A percentile compares a stretch with the other conserved stretches of the same genome.
phyloP scores from a whole-genome alignment of 768 basidiomycete genomes.

The Astraeus odoratus region DNA sequence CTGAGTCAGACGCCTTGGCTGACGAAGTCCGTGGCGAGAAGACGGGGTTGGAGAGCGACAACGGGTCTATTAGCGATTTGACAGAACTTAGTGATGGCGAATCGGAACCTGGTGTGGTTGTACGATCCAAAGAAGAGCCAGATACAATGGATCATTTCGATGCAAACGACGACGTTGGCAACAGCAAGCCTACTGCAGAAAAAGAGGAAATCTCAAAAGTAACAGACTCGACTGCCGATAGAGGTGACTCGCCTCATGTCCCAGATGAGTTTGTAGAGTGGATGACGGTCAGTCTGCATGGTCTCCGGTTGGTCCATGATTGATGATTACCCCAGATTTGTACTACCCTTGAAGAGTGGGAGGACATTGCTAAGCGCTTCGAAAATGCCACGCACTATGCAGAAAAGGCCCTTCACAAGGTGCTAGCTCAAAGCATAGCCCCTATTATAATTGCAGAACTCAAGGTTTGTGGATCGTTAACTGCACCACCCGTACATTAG shows the following conservation, averaged over 20 bases:
- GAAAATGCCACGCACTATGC: slow-evolving; percentile 69
- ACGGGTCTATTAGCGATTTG: slow-evolving; percentile 61
- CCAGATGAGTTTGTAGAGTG: slow-evolving; percentile 72
- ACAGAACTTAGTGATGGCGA: slow-evolving; percentile 62
- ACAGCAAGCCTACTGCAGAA: slow-evolving; percentile 13
- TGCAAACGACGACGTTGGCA: too few species aligned
- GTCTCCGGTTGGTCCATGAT: background rate
- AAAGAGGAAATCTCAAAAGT: slow-evolving; percentile 22
- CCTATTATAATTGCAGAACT: slow-evolving; percentile 66
- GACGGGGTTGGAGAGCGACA: slow-evolving; percentile 58
- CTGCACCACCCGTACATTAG: background rate
- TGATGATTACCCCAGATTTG: slow-evolving; percentile 52
- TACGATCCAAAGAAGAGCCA: slow-evolving; percentile 6
- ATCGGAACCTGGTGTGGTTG: slow-evolving; percentile 4
- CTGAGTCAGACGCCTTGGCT: slow-evolving; percentile 4
- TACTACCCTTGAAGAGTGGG: slow-evolving; percentile 80
- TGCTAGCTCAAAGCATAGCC: slow-evolving; percentile 57
- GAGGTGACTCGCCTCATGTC: slow-evolving; percentile 12
- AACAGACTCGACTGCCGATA: slow-evolving; percentile 4
- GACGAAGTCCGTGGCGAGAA: slow-evolving; percentile 21
- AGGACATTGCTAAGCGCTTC: slow-evolving; percentile 68
- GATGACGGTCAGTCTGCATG: slow-evolving; percentile 65
- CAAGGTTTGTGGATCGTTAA: slow-evolving; percentile 37
- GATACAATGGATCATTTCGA: slow-evolving; percentile 10
- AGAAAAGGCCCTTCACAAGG: slow-evolving; percentile 73